Conservation (phyloP, 805 yeast species). For the Priceomyces castillae region DNA sequence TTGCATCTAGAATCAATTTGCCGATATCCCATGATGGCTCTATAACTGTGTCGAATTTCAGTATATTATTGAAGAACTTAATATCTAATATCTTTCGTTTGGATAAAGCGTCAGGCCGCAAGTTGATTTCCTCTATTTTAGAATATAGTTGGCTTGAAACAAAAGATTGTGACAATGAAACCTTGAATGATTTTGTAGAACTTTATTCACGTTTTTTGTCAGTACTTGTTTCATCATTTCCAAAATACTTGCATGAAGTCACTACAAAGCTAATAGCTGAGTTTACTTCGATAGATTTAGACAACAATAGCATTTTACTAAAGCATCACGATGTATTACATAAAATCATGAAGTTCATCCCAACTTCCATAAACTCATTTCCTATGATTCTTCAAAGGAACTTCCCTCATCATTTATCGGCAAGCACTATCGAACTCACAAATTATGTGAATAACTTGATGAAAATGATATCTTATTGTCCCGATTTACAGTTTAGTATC, state of each 20-base stretch:
- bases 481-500: constrained; percentile 66
- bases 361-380: constrained; percentile 72
- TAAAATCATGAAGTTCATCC: constrained; percentile 68
- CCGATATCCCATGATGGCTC: constrained; percentile 54
- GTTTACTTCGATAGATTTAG: constrained; percentile 35
- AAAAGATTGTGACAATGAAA: background rate
- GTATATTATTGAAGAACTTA: constrained; percentile 54
- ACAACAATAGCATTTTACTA: constrained; percentile 16
- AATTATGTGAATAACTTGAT: constrained; percentile 69
- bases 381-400: constrained; percentile 53
- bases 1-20: constrained; percentile 57
- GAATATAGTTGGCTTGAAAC: constrained; percentile 60
- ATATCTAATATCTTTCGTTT: constrained; percentile 66
- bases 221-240: constrained; percentile 79
- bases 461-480: constrained; percentile 61
- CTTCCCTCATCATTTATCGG: constrained; percentile 77
- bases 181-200: constrained; percentile 37
- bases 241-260: constrained; percentile 89
- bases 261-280: constrained; percentile 63
- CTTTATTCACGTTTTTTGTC: constrained; percentile 69
- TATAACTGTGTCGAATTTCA: constrained; percentile 51
- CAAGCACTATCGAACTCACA: constrained; percentile 49
- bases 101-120: constrained; percentile 52
- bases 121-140: constrained; percentile 60
- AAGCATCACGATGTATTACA: constrained; percentile 59